Evolutionary conservation across 805 yeast species (phyloP).

Genomic region (Alloascoidea hylecoeti): DNA sequence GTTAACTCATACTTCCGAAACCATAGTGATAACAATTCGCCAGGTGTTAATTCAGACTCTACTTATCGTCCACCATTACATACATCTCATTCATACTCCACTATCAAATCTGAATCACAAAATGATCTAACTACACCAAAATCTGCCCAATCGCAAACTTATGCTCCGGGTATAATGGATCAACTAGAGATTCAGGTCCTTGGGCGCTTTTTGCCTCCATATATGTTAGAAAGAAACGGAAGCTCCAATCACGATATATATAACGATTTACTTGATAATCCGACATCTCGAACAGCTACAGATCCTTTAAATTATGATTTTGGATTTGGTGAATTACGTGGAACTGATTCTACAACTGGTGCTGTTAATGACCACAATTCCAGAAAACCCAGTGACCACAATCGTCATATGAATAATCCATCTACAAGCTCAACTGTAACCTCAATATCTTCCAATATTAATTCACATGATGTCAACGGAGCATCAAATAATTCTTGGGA

Average conservation of each 20-base stretch:
- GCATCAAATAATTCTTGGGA: no score
- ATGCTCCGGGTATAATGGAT: constrained; percentile 76
- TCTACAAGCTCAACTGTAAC: no score
- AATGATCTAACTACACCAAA: constrained; percentile 4
- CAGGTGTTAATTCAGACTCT: neutral
- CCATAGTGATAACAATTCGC: neutral
- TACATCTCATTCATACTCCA: neutral
- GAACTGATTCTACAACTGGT: no score
- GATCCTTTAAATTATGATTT: no score
- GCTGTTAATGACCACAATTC: no score
- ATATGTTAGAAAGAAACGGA: constrained; percentile 41
- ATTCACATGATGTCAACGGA: no score
- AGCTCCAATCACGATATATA: neutral
- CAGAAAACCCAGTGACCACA: no score
- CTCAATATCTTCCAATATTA: no score
- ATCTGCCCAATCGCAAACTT: constrained; percentile 18
- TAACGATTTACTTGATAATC: neutral
- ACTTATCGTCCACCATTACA: neutral
- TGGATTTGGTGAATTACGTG: no score
- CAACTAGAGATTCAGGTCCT: constrained; percentile 74
- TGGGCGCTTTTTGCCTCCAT: constrained; percentile 75
- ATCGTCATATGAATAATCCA: no score
- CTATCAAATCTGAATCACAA: neutral
- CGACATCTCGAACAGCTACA: no score
- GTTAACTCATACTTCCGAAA: neutral